Percentiles rank a stretch among this genome's conserved stretches.
Conservation (phyloP, 306 rosid genomes). For the Psophocarpus tetragonolobus region DNA sequence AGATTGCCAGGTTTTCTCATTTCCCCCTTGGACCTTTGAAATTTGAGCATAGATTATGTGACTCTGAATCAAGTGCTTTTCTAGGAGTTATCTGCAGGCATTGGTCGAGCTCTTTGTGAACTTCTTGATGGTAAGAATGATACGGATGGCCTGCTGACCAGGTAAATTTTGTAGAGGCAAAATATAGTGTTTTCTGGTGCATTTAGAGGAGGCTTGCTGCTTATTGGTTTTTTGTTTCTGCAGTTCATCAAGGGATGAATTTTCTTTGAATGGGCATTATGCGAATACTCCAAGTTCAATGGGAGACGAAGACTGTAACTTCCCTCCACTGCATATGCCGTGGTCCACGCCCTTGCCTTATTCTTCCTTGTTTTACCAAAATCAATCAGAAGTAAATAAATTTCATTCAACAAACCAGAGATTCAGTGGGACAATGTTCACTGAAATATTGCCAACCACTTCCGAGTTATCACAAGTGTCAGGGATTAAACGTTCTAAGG, state of each 20-base stretch:
- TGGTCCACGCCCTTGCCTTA: slow-evolving; percentile 65
- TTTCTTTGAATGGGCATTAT: slow-evolving; percentile 51
- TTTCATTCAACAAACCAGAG: slow-evolving; percentile 50
- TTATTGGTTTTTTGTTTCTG: slow-evolving; percentile 42
- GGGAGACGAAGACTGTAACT: slow-evolving; percentile 47
- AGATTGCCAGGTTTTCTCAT: slow-evolving; percentile 71
- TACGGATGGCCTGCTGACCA: slow-evolving; percentile 33
- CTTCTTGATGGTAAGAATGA: slow-evolving; percentile 64
- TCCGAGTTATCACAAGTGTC: slow-evolving; percentile 43
- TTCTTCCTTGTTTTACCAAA: slow-evolving; percentile 53
- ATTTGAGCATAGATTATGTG: slow-evolving; percentile 12
- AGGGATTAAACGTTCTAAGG: slow-evolving; percentile 46
- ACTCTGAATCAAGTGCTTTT: slow-evolving; percentile 33
- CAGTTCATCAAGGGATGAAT: slow-evolving; percentile 49
- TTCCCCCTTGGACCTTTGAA: background rate
- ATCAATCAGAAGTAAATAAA: slow-evolving; percentile 49
- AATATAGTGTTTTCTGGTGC: slow-evolving; percentile 12
- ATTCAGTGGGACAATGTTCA: slow-evolving; percentile 39
- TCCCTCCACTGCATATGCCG: slow-evolving; percentile 39
- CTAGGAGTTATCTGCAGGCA: slow-evolving; percentile 75
- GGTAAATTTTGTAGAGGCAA: slow-evolving; percentile 45
- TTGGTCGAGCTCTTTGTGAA: slow-evolving; percentile 81
- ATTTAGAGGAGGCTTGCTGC: slow-evolving; percentile 23
- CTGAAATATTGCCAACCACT: slow-evolving; percentile 36
- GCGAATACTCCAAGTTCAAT: slow-evolving; percentile 47